Base-by-base conservation (phyloP, 768 basidiomycete species). In the Glaciozyma antarctica region DNA sequence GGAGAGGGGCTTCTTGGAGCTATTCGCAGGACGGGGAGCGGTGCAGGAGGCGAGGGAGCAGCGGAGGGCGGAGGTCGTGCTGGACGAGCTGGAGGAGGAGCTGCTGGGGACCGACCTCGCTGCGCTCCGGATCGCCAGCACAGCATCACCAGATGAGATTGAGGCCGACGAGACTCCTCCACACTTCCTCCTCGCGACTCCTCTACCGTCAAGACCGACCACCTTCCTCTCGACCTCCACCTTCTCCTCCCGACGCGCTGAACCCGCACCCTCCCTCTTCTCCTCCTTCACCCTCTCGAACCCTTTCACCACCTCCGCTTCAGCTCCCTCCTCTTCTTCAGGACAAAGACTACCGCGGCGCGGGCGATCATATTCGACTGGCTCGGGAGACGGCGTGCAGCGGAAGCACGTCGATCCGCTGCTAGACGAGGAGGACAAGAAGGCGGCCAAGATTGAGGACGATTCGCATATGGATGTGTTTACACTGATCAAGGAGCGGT, bases 401-500 rank as follows among this genome's bases (percentile, higher is more conserved):
- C 55, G 32, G 5, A 41, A 24, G 8, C 34, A 66, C 15, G 67
- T 64, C 5, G 58, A 63, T 49, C 44, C 56, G 2, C 53, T 68
- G 38, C 57, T 72, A 10, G 63, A 64, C 51, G 52, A 53, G 24
- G 44, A 17, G 7, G 66, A 65, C 24, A 55, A 56, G 17, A 15
- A 44, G n/a, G 51, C 62, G 34, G 55, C 66, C 41, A 43, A 47
- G 34, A 60, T 63, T 24, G 61, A 62, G 26, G 51, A 43, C 43
- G 60, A 53, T 55, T 58, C 58, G 54, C 55, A 73, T 34, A 67
- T 62, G 60, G 67, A 70, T 24, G 53, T 65, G 5, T 70, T 62
- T 24, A 44, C 57, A 22, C 44, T 64, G 26, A 49, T 68, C 32
- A 68, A 71, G 41, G 69, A 67, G 26, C 60, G 57, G 21, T 71